Evolutionary conservation across 1,139 yeast genomes (phyloP), one percentile per base, ranked within the genome.

Genomic region (Suhomyces terraborum): DNA sequence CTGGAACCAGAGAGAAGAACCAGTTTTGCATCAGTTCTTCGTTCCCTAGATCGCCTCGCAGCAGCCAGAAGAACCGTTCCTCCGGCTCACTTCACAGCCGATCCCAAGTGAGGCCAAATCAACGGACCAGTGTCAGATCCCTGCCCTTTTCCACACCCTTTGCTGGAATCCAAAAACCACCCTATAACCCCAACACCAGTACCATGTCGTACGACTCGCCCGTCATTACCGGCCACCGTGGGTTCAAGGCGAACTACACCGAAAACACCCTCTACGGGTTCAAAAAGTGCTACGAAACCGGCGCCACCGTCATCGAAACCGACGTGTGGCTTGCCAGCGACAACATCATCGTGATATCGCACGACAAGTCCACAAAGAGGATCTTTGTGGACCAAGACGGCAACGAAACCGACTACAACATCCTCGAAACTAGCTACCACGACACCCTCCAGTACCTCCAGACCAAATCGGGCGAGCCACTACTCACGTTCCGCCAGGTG

Each of bases 191-290:
- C n/a, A n/a, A n/a, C n/a, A n/a, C n/a, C n/a, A 4, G 6, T 4
- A 24, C 27, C 32, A 28, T 28, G 35, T 38, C 43, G 4, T 34
- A 41, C 18, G 40, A 42, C n/a, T 50, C 61, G 9, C 72, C 73
- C 2, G 58, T 67, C 0, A 63, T 73, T 7, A 61, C 65, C 4
- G 78, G 78, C 37, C 78, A 73, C 45, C 62, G 78, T 44, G 78
- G 79, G 1, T 84, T 69, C 63, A 81, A 84, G 43, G 79, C 77
- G 24, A 66, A 72, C 41, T 84, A 66, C 52, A 87, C 95, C 4
- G 98, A 91, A 57, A 91, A 91, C 61, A 85, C 96, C 4, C 51
- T 88, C 13, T 55, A 69, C 2, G 89, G 95, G 2, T 87, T 88
- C 61, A 67, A 78, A 14, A 81, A 82, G 40, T 94, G 96, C 17